Conservation (phyloP, 257 asterid genomes). For the Fraxinus cuspidata region DNA sequence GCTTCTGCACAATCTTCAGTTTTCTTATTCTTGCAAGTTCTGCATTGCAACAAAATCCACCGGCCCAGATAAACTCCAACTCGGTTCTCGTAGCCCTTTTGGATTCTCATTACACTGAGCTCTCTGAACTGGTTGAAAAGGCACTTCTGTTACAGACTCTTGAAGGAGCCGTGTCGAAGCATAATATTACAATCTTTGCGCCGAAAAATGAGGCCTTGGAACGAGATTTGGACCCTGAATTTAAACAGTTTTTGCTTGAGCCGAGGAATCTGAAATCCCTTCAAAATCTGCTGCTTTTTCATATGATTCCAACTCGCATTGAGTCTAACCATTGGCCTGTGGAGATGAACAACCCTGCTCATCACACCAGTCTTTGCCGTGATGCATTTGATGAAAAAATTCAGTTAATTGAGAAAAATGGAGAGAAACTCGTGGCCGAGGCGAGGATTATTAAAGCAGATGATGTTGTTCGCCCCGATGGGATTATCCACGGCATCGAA, state of each 20-base stretch:
- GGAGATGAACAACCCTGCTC: background rate
- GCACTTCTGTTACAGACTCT: constrained; percentile 80
- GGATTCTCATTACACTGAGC: background rate
- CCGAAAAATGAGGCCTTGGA: constrained; percentile 83
- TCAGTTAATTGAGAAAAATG: constrained; percentile 32
- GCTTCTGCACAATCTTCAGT: background rate
- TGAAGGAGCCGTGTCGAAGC: constrained; percentile 71
- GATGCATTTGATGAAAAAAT: constrained; percentile 52
- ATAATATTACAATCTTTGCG: constrained; percentile 90
- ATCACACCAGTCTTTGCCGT: constrained; percentile 51
- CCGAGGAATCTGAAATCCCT: constrained; percentile 80
- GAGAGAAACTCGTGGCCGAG: constrained; percentile 43
- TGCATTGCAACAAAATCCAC: background rate
- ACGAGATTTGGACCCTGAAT: constrained; percentile 86
- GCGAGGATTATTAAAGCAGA: constrained; percentile 54
- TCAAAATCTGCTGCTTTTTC: constrained; percentile 72
- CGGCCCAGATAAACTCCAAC: background rate
- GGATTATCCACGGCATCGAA: constrained; percentile 95
- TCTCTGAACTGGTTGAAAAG: constrained; percentile 88
- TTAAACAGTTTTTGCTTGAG: constrained; percentile 75
- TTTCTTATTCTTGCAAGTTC: background rate
- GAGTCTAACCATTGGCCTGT: constrained; percentile 51
- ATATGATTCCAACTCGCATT: constrained; percentile 81
- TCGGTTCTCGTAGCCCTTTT: background rate
- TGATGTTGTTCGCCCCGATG: constrained; percentile 78